Percentiles rank a stretch among this genome's conserved stretches.
These are phyloP conservation scores for Metschnikowia anglica DNA, from an alignment of 805 yeast species.

Conservation along the genomic window DNA sequence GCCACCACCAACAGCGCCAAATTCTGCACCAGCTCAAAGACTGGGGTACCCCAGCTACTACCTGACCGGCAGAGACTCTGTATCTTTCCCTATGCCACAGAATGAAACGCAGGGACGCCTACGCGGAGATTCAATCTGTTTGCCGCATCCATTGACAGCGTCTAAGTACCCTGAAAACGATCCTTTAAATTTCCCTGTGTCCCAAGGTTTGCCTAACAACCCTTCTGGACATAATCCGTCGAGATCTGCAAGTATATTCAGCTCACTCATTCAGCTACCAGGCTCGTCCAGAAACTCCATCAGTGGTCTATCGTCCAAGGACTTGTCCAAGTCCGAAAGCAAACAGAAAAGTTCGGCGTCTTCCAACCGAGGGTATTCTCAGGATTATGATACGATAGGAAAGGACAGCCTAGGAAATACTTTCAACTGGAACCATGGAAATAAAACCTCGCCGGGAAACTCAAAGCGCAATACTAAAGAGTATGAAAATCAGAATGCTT, in stretches of 20 bases:
- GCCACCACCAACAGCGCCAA: conserved; percentile 10
- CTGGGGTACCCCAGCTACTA: conserved; percentile 21
- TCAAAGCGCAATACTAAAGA: conserved; percentile 13
- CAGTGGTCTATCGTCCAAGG: conserved; percentile 23
- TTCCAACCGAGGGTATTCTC: conserved; percentile 20
- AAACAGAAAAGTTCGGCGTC: conserved; percentile 1
- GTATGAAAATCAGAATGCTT: conserved; percentile 16
- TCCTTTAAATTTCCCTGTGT: conserved; percentile 5
- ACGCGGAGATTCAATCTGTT: conserved; percentile 38
- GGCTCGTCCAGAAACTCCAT: conserved; percentile 35
- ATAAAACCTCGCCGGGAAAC: conserved; percentile 5
- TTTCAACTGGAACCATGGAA: conserved; percentile 30
- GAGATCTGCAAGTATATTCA: conserved; percentile 41
- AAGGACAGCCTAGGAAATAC: conserved; percentile 33
- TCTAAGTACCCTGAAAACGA: conserved; percentile 9
- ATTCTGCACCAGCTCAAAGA: not conserved
- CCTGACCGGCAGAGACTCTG: conserved; percentile 20
- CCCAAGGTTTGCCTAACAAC: conserved; percentile 2
- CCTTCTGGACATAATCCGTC: conserved; percentile 13
- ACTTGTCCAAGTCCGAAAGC: conserved; percentile 2
- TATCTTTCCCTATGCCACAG: conserved; percentile 11
- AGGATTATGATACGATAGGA: conserved; percentile 27
- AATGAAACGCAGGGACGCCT: conserved; percentile 24
- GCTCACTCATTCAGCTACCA: conserved; percentile 41
- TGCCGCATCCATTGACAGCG: conserved; percentile 36